These are phyloP conservation scores for Parastagonospora nodorum DNA, from an alignment of 2,329 filamentous ascomycete genomes.

Conservation along the genomic window DNA sequence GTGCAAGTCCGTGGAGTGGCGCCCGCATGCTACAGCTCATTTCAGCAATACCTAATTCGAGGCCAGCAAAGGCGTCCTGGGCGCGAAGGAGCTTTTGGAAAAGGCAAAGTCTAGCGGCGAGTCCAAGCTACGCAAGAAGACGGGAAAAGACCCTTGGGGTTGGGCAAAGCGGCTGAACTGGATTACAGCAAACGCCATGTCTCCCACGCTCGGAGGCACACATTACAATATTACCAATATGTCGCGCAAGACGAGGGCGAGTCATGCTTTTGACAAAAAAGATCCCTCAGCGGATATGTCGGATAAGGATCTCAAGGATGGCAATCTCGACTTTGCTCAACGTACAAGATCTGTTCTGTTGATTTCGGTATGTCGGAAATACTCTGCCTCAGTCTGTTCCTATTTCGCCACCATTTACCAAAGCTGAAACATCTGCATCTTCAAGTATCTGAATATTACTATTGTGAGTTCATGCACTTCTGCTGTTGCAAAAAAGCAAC, in stretches of 20 bases:
- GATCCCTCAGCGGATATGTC: constrained; percentile 4
- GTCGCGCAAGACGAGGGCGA: constrained; percentile 13
- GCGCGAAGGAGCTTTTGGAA: constrained; percentile 10
- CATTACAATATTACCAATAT: constrained; percentile 20
- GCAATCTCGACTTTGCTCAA: not conserved
- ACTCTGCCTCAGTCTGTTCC: no score
- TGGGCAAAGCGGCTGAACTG: constrained; percentile 9
- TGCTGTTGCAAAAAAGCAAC: not conserved
- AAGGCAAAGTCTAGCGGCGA: constrained; percentile 2
- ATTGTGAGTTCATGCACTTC: no score
- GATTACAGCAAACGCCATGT: constrained; percentile 5
- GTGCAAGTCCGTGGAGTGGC: constrained; percentile 10
- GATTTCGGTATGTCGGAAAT: no score
- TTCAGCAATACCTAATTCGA: constrained; percentile 12
- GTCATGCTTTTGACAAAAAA: constrained; percentile 9
- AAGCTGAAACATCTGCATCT: no score
- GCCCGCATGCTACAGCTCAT: constrained; percentile 12
- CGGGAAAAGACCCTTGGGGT: constrained; percentile 12
- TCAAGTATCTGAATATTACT: no score
- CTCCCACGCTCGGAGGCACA: constrained; percentile 7
- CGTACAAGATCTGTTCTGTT: no score
- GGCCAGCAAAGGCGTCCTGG: constrained; percentile 7
- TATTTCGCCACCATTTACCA: no score
- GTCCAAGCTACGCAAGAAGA: not conserved
- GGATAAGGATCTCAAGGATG: not conserved